phyloP scores from a whole-genome alignment of 2,329 filamentous ascomycete genomes.

The Ascochyta viciae-villosae region DNA sequence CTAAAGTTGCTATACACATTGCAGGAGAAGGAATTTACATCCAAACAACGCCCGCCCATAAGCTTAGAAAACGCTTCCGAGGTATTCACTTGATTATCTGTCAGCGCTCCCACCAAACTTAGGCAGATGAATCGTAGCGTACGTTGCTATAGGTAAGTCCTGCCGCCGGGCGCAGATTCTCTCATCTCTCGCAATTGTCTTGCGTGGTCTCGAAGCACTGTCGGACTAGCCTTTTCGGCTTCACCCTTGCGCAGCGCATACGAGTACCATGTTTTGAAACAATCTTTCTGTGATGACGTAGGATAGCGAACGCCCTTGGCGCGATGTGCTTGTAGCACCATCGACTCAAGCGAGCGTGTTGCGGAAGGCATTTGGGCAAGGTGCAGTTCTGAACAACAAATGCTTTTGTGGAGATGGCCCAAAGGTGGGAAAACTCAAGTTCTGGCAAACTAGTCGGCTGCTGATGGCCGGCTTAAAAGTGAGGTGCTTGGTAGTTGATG shows the following conservation, averaged over 20 bases:
- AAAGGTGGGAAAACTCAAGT: neutral
- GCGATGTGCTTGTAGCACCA: slow-evolving; percentile 45
- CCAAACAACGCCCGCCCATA: no score
- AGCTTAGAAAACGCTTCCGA: no score
- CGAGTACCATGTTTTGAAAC: slow-evolving; percentile 48
- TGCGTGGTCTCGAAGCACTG: slow-evolving; percentile 32
- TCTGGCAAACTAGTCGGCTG: neutral
- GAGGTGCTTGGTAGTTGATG: neutral
- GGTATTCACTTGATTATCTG: no score
- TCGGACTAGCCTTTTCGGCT: slow-evolving; percentile 25
- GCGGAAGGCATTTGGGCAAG: slow-evolving; percentile 32
- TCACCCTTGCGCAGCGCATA: slow-evolving; percentile 40
- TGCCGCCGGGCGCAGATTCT: slow-evolving; percentile 36
- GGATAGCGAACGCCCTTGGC: slow-evolving; percentile 46
- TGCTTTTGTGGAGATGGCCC: neutral
- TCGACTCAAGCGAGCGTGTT: slow-evolving; percentile 38
- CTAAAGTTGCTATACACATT: no score
- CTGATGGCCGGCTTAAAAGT: neutral
- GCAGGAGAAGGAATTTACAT: no score
- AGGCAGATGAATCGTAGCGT: neutral
- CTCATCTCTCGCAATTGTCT: slow-evolving; percentile 32
- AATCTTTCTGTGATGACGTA: slow-evolving; percentile 40
- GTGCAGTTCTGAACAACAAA: neutral
- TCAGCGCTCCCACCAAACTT: no score
- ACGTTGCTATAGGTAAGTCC: slow-evolving; percentile 38